Percentiles rank a stretch among this genome's conserved stretches.
These are phyloP conservation scores for Cryptococcus wingfieldii DNA, from an alignment of 1,284 basidiomycete genomes.

Conservation along the genomic window DNA sequence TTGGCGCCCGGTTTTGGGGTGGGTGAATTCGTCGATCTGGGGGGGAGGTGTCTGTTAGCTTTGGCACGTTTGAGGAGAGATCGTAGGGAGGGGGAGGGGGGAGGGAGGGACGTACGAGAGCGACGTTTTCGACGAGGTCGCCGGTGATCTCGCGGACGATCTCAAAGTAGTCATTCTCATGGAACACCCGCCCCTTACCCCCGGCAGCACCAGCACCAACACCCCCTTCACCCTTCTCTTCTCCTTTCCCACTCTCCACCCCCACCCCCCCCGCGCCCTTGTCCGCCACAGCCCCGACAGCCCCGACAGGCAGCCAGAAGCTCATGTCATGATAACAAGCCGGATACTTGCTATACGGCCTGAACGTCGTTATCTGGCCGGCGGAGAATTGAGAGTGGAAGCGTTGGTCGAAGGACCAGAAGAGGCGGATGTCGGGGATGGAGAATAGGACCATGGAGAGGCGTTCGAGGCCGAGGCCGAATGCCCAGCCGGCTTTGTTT, in stretches of 20 bases:
- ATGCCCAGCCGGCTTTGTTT: slow-evolving; percentile 93
- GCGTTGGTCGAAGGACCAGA: slow-evolving; percentile 88
- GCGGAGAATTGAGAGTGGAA: slow-evolving; percentile 82
- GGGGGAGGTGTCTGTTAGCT: not conserved
- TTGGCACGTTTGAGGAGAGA: not conserved
- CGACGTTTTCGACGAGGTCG: slow-evolving; percentile 86
- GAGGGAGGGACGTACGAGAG: slow-evolving; percentile 57
- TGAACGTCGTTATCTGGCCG: slow-evolving; percentile 73
- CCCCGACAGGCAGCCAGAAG: slow-evolving; percentile 69
- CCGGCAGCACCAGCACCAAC: slow-evolving; percentile 1
- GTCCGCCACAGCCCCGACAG: not conserved
- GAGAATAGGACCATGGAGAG: slow-evolving; percentile 98
- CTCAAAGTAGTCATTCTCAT: slow-evolving; percentile 97
- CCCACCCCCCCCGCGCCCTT: too few relatives aligned
- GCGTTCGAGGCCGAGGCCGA: slow-evolving; percentile 92
- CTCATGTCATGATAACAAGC: slow-evolving; percentile 84
- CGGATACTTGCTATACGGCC: slow-evolving; percentile 84
- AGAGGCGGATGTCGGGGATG: slow-evolving; percentile 97
- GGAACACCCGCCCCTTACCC: slow-evolving; percentile 52
- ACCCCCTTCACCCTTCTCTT: slow-evolving; percentile 2
- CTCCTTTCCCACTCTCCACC: too few relatives aligned
- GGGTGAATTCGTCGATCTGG: slow-evolving; percentile 86
- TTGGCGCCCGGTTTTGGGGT: slow-evolving; percentile 77
- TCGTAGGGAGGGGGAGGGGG: not conserved
- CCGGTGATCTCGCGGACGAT: slow-evolving; percentile 86